Percentiles rank a stretch among this genome's conserved stretches.
Evolutionary conservation across 805 yeast genomes (phyloP).

Genomic region (Clavispora asparagi): DNA sequence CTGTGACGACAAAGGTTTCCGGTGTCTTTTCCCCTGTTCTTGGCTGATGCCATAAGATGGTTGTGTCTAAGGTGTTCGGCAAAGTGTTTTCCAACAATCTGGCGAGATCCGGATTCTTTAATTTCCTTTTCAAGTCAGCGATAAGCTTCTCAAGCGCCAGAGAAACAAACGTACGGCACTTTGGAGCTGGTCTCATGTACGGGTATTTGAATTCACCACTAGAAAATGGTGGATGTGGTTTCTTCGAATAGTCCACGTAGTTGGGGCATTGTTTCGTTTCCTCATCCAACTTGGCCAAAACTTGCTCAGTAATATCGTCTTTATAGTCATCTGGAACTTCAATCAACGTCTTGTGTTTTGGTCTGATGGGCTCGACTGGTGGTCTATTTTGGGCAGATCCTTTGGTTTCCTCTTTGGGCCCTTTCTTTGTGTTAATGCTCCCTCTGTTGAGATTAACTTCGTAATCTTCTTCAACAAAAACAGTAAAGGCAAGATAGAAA

Average conservation of each 20-base stretch:
- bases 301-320: constrained; percentile 9
- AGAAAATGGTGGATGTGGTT: constrained; percentile 52
- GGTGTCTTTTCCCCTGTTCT: constrained; percentile 20
- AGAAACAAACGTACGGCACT: constrained; percentile 72
- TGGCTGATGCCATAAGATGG: constrained; percentile 63
- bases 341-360: background rate
- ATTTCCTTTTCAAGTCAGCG: constrained; percentile 41
- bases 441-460: too few relatives aligned
- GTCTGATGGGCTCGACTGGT: background rate
- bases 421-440: too few relatives aligned
- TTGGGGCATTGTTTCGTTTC: constrained; percentile 44
- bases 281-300: constrained; percentile 16
- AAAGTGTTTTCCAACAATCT: constrained; percentile 74
- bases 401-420: too few relatives aligned
- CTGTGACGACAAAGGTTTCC: constrained; percentile 77
- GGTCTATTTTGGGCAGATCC: too few relatives aligned
- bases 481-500: background rate
- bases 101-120: constrained; percentile 62
- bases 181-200: constrained; percentile 66
- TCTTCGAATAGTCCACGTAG: constrained; percentile 56
- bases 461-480: background rate
- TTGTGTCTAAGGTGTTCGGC: constrained; percentile 86
- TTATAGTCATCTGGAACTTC: background rate
- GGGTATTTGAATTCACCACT: constrained; percentile 55
- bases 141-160: constrained; percentile 57